Base-by-base conservation (phyloP, 108 stramenopile genomes). In the Fistulifera solaris region DNA sequence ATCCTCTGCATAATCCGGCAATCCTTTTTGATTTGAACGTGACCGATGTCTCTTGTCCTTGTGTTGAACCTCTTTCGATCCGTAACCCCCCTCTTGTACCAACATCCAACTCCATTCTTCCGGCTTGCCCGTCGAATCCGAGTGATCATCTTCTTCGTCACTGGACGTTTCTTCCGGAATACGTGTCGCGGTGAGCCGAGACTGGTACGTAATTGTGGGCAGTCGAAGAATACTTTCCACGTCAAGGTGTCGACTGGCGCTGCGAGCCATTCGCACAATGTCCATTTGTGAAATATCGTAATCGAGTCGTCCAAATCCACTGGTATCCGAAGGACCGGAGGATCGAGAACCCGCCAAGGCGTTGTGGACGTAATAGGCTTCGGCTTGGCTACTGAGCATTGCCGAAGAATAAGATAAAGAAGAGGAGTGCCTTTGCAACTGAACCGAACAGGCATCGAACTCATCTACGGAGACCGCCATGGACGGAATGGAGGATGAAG, bases 261-360 rank as follows among this genome's bases (percentile, higher is more conserved):
- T 71, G 25, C 86, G 67, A 17, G 73, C 59, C 86, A 87, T 87
- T 7, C 86, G 68, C 22, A 77, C 61, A 31, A 87, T 75, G 41
- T 87, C 86, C 67, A 80, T 70, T 70, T 87, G 86, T 2, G 81
- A 78, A 25, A 87, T 83, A 21, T 21, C 21, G 42, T 75, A 87
- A 46, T 87, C 86, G 23, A 87, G 58, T 31, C 76, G 44, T 42
- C 28, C 35, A 35, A 31, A 17, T 40, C 38, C 28, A 8, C 14
- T 59, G 17, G 39, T 41, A 23, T 22, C 38, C 2, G 22, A 19
- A 15, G 6, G 19, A 10, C 31, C 47, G 18, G 12, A 6, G 21
- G 47, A 15, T n/a, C 21, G 21, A 22, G 35, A 54, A 3, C 35
- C 38, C 35, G 18, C 27, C 19, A 35, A 44, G 0, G 68, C 63